Conservation (phyloP, 148 eudicot species). For the Suaeda aralocaspica region DNA sequence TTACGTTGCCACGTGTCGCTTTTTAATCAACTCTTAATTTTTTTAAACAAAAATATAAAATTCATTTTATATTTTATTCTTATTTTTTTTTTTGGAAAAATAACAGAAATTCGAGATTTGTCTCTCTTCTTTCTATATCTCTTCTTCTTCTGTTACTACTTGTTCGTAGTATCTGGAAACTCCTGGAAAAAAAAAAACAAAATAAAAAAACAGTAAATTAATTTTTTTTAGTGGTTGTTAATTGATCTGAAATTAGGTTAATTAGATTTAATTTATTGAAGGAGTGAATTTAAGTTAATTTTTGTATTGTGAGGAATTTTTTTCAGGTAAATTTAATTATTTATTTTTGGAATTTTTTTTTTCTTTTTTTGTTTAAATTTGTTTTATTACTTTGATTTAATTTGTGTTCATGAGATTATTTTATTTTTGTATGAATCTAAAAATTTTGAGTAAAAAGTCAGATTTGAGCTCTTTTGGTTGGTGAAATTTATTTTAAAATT, state of each 20-base stretch:
- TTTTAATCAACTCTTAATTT: not conserved
- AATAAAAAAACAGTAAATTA: too few species aligned
- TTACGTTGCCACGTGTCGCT: constrained; percentile 58
- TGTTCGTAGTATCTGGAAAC: constrained; percentile 29
- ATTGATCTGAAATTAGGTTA: constrained; percentile 41
- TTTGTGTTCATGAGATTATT: not conserved
- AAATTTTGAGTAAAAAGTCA: not conserved
- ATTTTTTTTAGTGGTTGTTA: not conserved
- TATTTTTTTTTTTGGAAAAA: constrained; percentile 2
- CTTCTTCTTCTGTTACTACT: constrained; percentile 16
- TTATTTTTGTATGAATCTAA: not conserved
- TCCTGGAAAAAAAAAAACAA: constrained; percentile 5
- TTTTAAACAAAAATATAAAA: not conserved
- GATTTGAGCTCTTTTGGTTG: not conserved
- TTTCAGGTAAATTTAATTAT: constrained; percentile 38
- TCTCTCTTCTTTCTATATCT: not conserved
- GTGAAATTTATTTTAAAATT: not conserved
- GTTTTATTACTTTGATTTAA: not conserved
- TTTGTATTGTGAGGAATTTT: not conserved
- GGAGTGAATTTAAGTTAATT: too few species aligned
- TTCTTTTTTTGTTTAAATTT: not conserved
- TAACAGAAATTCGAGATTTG: constrained; percentile 18
- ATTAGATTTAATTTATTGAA: too few species aligned
- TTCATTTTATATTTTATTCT: not conserved
- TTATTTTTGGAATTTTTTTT: too few species aligned